Percentiles rank a stretch among this genome's conserved stretches.
Conservation (phyloP, 1,284 basidiomycete species). For the Ustilago shanxiensis region DNA sequence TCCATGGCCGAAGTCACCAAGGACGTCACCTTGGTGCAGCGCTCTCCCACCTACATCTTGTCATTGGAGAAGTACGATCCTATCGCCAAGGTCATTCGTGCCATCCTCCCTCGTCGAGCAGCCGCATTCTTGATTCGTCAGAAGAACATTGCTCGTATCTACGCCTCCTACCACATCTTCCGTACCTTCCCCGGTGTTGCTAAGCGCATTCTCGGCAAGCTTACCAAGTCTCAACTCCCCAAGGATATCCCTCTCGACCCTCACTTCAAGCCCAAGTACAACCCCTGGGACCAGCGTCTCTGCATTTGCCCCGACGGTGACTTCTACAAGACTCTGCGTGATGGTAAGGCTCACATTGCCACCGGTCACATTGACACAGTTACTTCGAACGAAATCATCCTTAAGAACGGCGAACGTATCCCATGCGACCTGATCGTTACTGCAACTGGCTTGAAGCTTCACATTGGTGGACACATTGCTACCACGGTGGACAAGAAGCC, state of each 20-base stretch:
- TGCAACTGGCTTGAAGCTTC: constrained; percentile 68
- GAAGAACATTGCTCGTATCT: constrained; percentile 59
- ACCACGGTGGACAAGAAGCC: constrained; percentile 60
- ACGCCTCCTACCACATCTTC: constrained; percentile 66
- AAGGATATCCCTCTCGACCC: constrained; percentile 64
- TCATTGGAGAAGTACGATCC: constrained; percentile 60
- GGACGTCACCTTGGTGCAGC: constrained; percentile 68
- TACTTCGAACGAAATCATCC: constrained; percentile 56
- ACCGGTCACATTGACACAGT: constrained; percentile 68
- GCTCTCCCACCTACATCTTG: constrained; percentile 67
- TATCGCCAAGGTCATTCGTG: constrained; percentile 55
- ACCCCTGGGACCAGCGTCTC: constrained; percentile 70
- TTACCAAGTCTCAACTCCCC: constrained; percentile 58
- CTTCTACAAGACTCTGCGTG: constrained; percentile 63
- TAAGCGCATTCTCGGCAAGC: constrained; percentile 44
- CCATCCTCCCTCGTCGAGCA: constrained; percentile 50
- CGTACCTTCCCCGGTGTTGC: constrained; percentile 61
- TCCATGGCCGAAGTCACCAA: constrained; percentile 56
- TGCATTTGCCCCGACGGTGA: constrained; percentile 69
- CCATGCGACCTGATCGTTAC: constrained; percentile 69
- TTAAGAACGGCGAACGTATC: constrained; percentile 61
- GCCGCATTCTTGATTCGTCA: constrained; percentile 53
- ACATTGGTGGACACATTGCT: constrained; percentile 58
- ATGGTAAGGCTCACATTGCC: constrained; percentile 66
- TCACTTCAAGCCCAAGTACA: constrained; percentile 69